Percentiles rank a stretch among this genome's conserved stretches.
Conservation (phyloP, 1,284 basidiomycete species). For the Thecaphora thlaspeos region DNA sequence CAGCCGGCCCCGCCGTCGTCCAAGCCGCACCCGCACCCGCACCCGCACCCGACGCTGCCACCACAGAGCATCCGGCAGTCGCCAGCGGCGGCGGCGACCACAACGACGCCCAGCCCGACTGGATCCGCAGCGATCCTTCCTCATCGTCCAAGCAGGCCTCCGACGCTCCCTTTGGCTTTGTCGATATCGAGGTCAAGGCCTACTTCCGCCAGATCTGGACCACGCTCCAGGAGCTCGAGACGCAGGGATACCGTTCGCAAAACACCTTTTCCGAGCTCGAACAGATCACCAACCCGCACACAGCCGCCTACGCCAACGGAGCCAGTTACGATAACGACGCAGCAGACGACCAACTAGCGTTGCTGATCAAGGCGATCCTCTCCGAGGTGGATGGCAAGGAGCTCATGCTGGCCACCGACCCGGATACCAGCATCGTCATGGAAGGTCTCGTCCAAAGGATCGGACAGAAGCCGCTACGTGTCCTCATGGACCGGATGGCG, state of each 20-base stretch:
- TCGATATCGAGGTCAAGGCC: constrained; percentile 48
- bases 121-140: constrained; percentile 5
- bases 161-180: constrained; percentile 49
- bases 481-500: constrained; percentile 50
- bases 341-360: constrained; percentile 32
- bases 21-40: constrained; percentile 2
- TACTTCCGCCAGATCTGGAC: constrained; percentile 39
- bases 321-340: constrained; percentile 9
- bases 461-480: constrained; percentile 39
- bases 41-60: constrained; percentile 6
- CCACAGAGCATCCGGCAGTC: no score
- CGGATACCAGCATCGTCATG: constrained; percentile 49
- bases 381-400: constrained; percentile 53
- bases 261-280: not conserved
- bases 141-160: constrained; percentile 14
- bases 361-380: constrained; percentile 51
- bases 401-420: constrained; percentile 50
- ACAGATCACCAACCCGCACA: not conserved
- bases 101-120: constrained; percentile 16
- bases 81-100: no score
- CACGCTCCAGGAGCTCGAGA: constrained; percentile 24
- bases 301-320: not conserved
- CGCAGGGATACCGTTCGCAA: constrained; percentile 11
- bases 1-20: not conserved
- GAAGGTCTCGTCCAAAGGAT: constrained; percentile 44